A percentile compares a stretch with the other conserved stretches of the same genome.
Evolutionary conservation across 1,284 basidiomycete species (phyloP).

Genomic region (Puccinia horiana): DNA sequence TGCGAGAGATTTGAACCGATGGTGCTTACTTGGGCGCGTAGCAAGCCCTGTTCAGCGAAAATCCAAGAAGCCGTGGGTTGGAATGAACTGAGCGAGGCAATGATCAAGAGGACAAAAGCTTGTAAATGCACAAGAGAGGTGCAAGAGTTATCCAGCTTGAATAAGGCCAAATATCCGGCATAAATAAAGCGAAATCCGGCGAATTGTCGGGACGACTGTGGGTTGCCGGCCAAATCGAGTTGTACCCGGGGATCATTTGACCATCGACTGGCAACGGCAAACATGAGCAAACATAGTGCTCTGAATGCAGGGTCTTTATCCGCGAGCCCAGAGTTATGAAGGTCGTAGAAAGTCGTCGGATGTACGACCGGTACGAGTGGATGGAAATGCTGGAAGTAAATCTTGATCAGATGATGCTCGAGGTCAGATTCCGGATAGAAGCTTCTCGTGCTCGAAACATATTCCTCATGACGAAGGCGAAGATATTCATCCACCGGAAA

Average conservation of each 20-base stretch:
- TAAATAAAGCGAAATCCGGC: slow-evolving; percentile 15
- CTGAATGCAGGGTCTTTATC: slow-evolving; percentile 68
- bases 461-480: slow-evolving; percentile 12
- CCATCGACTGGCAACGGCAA: slow-evolving; percentile 71
- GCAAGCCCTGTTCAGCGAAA: slow-evolving; percentile 16
- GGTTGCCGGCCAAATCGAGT: slow-evolving; percentile 10
- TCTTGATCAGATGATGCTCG: slow-evolving; percentile 66
- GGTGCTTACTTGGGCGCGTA: slow-evolving; percentile 15
- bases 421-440: slow-evolving; percentile 62
- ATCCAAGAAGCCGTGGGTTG: slow-evolving; percentile 10
- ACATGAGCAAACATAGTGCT: slow-evolving; percentile 71
- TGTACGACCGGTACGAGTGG: slow-evolving; percentile 73
- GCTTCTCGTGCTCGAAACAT: background rate
- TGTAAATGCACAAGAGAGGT: slow-evolving; percentile 17
- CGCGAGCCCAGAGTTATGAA: slow-evolving; percentile 67
- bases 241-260: slow-evolving; percentile 68
- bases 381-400: slow-evolving; percentile 71
- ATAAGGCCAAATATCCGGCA: background rate
- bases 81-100: background rate
- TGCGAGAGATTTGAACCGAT: background rate
- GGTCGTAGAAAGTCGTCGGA: slow-evolving; percentile 70
- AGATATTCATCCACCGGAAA: slow-evolving; percentile 30
- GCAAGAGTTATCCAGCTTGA: background rate
- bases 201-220: slow-evolving; percentile 7
- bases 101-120: slow-evolving; percentile 10